Evolutionary conservation across 2,329 filamentous ascomycete species (phyloP), one percentile per base, ranked within the genome.

Genomic region (Fusarium sp.): DNA sequence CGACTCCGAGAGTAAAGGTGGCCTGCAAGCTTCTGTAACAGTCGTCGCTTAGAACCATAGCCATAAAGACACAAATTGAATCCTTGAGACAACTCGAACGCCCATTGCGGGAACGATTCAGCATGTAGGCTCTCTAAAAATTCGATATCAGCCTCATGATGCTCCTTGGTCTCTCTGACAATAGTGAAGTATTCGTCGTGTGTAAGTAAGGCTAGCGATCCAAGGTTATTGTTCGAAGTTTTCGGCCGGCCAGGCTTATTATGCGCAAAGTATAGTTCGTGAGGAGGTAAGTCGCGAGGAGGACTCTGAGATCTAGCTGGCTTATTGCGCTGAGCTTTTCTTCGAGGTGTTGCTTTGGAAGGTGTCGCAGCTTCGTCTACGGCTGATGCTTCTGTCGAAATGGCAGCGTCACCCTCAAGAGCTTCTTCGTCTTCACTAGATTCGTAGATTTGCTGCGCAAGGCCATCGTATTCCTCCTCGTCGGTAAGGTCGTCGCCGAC

Each of bases 41-140:
- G 86, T 5, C 84, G 81, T 33, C 92, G 86, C 80, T 99, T 99
- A 4, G 94, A 97, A 2, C 96, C 96, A 77, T 93, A 97, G 29
- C 96, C 96, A 77, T 97, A 98, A 1, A 98, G 82, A 76, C 96
- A 97, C 52, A 98, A 84, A 74, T 93, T 94, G 83, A 97, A 98
- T 23, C 90, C 90, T 77, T 97, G 89, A 8, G 89, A 85, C 18
- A 98, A 86, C 82, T 99, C 96, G 77, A 98, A 98, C 1, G 87
- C 82, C 96, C 96, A 99, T 77, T 98, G 96, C 3, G 91, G 87
- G 77, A 97, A 98, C 1, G 92, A 93, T 64, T 92, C 89, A 43
- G 89, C 84, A 77, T 98, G 95, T 23, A 97, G 81, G 9, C 89
- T 86, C 70, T 92, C 85, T 26, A 99, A 83, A 68, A 92, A 91